Conservation (phyloP, 305 asterid genomes). For the Fraxinus latifolia region DNA sequence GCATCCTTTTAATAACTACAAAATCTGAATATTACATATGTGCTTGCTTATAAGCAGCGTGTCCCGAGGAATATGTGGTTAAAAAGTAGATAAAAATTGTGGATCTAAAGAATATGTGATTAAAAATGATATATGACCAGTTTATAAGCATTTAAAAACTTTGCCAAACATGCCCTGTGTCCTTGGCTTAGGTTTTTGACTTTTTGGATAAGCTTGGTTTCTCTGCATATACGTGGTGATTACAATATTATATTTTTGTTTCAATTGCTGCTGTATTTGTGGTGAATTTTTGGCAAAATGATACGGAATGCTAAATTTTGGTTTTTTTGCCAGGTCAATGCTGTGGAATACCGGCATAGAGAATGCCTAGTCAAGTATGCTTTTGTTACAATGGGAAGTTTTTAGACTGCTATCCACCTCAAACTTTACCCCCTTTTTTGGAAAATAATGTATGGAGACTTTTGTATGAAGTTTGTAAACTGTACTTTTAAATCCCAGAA, state of each 20-base stretch:
- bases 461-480: not conserved
- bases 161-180: not conserved
- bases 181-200: not conserved
- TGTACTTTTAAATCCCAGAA: not conserved
- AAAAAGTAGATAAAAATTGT: not conserved
- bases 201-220: not conserved
- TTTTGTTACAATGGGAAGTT: slow-evolving; percentile 19
- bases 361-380: not conserved
- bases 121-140: not conserved
- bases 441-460: slow-evolving; percentile 6
- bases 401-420: slow-evolving; percentile 12
- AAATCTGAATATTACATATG: not conserved
- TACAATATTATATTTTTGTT: not conserved
- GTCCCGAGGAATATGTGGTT: not conserved
- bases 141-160: not conserved
- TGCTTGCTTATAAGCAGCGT: not conserved
- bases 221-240: not conserved
- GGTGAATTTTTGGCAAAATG: not conserved
- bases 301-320: slow-evolving; percentile 16
- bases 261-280: not conserved
- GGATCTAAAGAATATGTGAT: not conserved
- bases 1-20: not conserved
- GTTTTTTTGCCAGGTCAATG: slow-evolving; percentile 38
- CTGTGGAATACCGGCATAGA: slow-evolving; percentile 8
- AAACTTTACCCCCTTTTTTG: not conserved